phyloP scores from a whole-genome alignment of 192 early-diverging fungal genomes.

The Podila horticola region DNA sequence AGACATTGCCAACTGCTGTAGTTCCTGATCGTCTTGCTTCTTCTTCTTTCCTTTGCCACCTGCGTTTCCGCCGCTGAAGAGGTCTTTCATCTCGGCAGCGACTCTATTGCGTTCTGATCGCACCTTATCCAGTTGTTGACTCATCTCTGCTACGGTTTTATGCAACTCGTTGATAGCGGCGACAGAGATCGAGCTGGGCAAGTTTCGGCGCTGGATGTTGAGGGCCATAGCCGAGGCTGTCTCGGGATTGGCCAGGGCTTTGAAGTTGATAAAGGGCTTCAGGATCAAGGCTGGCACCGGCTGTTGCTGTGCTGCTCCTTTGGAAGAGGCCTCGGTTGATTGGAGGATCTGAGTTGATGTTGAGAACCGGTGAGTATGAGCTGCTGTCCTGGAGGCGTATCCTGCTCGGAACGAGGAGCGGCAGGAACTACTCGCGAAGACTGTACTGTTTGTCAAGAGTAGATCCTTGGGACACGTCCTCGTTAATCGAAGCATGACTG shows the following conservation, averaged over 20 bases:
- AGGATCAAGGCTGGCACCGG: conserved; percentile 24
- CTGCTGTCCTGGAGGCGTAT: background rate
- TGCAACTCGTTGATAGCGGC: conserved; percentile 60
- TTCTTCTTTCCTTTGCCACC: conserved; percentile 18
- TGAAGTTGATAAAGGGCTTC: conserved; percentile 68
- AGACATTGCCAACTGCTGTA: background rate
- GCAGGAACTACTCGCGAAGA: conserved; percentile 1
- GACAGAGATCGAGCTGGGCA: conserved; percentile 58
- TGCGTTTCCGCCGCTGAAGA: conserved; percentile 14
- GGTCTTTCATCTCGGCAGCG: conserved; percentile 35
- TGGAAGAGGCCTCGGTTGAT: background rate
- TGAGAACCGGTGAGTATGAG: background rate
- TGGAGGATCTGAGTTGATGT: background rate
- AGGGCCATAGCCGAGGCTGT: conserved; percentile 51
- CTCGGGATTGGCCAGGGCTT: conserved; percentile 58
- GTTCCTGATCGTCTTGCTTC: background rate
- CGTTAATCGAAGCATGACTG: conserved; percentile 10
- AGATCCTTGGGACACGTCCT: background rate
- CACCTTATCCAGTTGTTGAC: conserved; percentile 55
- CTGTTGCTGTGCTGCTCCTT: background rate
- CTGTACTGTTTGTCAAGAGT: background rate
- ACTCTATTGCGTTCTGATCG: conserved; percentile 62
- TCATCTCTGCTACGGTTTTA: conserved; percentile 49
- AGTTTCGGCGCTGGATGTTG: conserved; percentile 66
- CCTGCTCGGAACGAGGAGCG: conserved; percentile 1